These are phyloP conservation scores for Pseudoneurospora amorphoporcata DNA, from an alignment of 495 filamentous ascomycete genomes.

Conservation along the genomic window DNA sequence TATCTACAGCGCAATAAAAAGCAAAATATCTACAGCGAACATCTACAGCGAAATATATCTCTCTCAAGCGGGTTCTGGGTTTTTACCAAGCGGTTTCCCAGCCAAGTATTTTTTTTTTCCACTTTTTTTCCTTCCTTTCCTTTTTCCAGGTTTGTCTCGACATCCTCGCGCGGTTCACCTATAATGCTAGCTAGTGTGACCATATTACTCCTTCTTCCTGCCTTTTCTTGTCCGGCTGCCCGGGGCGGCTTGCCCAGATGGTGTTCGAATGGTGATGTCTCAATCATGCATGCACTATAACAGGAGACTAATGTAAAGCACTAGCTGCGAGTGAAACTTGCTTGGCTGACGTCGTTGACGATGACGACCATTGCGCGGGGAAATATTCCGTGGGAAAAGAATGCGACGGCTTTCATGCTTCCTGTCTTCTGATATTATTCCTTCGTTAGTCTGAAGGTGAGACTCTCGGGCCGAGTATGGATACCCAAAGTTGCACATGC, in stretches of 20 bases:
- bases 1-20: not conserved
- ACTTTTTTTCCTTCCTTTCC: not conserved
- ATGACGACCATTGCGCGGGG: not conserved
- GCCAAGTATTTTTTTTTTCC: not conserved
- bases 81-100: not conserved
- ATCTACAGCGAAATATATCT: not conserved
- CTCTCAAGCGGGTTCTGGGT: not conserved
- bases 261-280: not conserved
- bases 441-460: too few species aligned
- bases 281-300: not conserved
- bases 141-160: not conserved
- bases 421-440: too few species aligned
- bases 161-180: not conserved
- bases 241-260: not conserved
- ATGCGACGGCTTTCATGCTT: too few species aligned
- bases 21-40: not conserved
- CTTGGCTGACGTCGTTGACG: not conserved
- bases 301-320: not conserved
- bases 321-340: not conserved
- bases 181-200: not conserved
- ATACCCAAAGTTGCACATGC: not conserved
- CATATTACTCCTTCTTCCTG: not conserved
- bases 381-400: not conserved
- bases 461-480: not conserved
- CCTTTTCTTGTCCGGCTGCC: not conserved